phyloP scores from a whole-genome alignment of 163 green algal species.

The Prototheca cutis region DNA sequence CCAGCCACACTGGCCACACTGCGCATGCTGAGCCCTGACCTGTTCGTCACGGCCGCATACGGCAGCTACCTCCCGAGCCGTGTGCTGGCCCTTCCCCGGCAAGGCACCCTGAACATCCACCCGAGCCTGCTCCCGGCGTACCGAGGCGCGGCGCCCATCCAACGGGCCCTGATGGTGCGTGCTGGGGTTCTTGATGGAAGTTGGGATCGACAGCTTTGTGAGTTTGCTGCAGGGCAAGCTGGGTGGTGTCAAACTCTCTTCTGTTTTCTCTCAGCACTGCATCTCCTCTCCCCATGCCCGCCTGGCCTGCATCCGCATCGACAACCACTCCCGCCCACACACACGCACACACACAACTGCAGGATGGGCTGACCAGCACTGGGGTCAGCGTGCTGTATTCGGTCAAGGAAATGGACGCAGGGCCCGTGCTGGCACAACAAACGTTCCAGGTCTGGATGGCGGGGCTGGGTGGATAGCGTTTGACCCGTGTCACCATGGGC shows the following conservation, averaged over 20 bases:
- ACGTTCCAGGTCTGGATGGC: slow-evolving; percentile 37
- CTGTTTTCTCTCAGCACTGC: no score
- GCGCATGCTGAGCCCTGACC: slow-evolving; percentile 60
- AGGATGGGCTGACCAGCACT: slow-evolving; percentile 37
- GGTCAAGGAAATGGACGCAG: slow-evolving; percentile 83
- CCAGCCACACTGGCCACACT: slow-evolving; percentile 63
- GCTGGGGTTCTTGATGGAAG: slow-evolving; percentile 10
- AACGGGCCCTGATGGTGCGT: slow-evolving; percentile 70
- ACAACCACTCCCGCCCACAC: not conserved
- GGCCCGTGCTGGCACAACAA: slow-evolving; percentile 74
- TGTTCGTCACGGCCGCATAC: slow-evolving; percentile 90
- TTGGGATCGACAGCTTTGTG: not conserved
- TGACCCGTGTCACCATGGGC: no score
- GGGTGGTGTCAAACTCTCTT: not conserved
- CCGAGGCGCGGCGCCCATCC: slow-evolving; percentile 86
- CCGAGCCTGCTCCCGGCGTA: slow-evolving; percentile 88
- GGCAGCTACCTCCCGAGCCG: slow-evolving; percentile 85
- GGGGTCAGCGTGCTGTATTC: slow-evolving; percentile 88
- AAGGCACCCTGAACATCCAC: slow-evolving; percentile 96
- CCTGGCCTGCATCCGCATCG: no score
- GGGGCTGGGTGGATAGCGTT: slow-evolving; percentile 14
- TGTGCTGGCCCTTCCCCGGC: slow-evolving; percentile 79
- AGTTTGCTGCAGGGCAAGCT: not conserved
- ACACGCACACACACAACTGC: not conserved
- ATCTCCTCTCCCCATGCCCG: no score